Conservation (phyloP, 345 rosid species). For the Dovyalis caffra region DNA sequence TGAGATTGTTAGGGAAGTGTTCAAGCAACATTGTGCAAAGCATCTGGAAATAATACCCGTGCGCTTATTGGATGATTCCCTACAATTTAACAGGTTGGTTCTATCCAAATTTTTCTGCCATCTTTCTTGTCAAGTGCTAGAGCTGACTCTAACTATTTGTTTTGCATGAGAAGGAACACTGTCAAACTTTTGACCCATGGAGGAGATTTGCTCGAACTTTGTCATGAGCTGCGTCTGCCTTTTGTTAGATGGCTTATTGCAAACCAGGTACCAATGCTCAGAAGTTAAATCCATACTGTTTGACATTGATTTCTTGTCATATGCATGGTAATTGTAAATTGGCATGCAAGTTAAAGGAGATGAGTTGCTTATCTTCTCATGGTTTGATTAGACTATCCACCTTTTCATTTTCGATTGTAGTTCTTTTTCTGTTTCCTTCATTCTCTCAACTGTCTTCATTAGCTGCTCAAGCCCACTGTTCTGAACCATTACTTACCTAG, state of each 20-base stretch:
- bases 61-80: slow-evolving; percentile 62
- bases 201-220: slow-evolving; percentile 91
- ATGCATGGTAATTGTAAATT: neutral
- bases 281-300: neutral
- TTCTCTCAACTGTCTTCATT: neutral
- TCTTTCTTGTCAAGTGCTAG: slow-evolving; percentile 12
- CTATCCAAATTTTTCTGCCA: slow-evolving; percentile 10
- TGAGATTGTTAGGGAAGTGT: slow-evolving; percentile 75
- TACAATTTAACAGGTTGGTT: slow-evolving; percentile 58
- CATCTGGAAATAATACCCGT: slow-evolving; percentile 72
- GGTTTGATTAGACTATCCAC: neutral
- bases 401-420: too few species aligned
- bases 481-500: neutral
- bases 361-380: neutral
- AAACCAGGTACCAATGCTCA: slow-evolving; percentile 75
- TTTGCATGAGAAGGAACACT: slow-evolving; percentile 59
- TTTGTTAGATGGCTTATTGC: slow-evolving; percentile 67
- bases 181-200: slow-evolving; percentile 87
- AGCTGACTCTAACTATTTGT: slow-evolving; percentile 30
- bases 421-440: neutral
- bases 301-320: neutral
- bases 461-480: neutral
- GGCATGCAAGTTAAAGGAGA: neutral
- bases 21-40: slow-evolving; percentile 81
- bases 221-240: slow-evolving; percentile 84